These are phyloP conservation scores for Aristolochia contorta DNA, from an alignment of 164 flowering plant genomes.

Conservation along the genomic window DNA sequence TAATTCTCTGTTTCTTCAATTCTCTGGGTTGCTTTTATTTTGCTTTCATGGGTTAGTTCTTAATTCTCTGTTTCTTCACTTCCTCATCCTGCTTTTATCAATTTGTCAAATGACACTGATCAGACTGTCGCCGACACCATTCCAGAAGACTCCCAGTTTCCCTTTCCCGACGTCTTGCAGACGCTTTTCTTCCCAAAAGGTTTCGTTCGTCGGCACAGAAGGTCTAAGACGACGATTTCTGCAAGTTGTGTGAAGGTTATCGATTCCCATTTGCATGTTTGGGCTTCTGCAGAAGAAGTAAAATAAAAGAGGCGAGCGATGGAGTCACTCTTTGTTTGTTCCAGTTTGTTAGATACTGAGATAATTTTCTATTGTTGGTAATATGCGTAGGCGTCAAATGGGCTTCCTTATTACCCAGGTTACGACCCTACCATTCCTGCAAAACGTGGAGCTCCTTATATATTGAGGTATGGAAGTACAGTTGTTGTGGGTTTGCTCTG, in stretches of 20 bases:
- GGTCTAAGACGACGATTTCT: no score
- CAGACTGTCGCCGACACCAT: constrained; percentile 1
- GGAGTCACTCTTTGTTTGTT: not conserved
- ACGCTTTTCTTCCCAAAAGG: no score
- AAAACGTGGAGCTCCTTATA: constrained; percentile 55
- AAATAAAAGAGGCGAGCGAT: constrained; percentile 8
- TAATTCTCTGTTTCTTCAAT: no score
- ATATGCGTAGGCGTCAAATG: constrained; percentile 16
- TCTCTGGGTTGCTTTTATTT: no score
- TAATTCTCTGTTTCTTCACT: no score
- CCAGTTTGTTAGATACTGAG: not conserved
- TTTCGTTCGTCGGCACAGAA: no score
- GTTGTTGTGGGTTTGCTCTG: no score
- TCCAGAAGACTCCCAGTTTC: not conserved
- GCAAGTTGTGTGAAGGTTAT: constrained; percentile 25
- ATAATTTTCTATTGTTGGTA: not conserved
- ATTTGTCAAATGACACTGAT: not conserved
- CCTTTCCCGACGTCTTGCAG: no score
- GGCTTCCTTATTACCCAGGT: constrained; percentile 75
- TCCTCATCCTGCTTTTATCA: no score
- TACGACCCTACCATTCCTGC: constrained; percentile 76
- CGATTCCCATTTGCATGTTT: constrained; percentile 82
- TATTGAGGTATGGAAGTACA: constrained; percentile 34
- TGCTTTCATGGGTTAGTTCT: no score
- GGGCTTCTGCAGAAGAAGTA: constrained; percentile 92